These are phyloP conservation scores for Ophiosphaerella herpotricha DNA, from an alignment of 2,329 filamentous ascomycete genomes.

Conservation along the genomic window DNA sequence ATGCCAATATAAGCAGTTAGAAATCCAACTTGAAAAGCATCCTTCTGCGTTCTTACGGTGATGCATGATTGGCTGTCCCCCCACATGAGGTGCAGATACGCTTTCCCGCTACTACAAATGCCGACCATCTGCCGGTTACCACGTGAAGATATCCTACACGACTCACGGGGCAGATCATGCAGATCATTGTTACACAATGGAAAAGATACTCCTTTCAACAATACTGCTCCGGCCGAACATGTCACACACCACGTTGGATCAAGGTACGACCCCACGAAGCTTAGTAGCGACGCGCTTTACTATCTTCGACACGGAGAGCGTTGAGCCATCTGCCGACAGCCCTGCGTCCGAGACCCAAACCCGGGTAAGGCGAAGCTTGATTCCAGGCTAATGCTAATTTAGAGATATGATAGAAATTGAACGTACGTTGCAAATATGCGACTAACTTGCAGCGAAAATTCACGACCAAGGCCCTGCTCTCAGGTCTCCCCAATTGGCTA, in stretches of 20 bases:
- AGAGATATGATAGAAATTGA: conserved; percentile 9
- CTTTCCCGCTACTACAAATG: too few relatives aligned
- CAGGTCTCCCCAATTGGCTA: not conserved
- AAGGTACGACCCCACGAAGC: conserved; percentile 6
- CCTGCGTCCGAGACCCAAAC: conserved; percentile 1
- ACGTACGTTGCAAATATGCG: conserved; percentile 16
- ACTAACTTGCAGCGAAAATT: conserved; percentile 3
- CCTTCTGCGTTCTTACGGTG: not conserved
- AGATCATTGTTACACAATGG: too few relatives aligned
- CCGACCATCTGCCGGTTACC: too few relatives aligned
- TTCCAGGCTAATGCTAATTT: conserved; percentile 10
- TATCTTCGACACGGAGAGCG: not conserved
- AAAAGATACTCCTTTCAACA: too few relatives aligned
- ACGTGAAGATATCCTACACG: too few relatives aligned
- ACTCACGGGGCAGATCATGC: too few relatives aligned
- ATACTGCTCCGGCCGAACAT: too few relatives aligned
- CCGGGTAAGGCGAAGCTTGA: conserved; percentile 13
- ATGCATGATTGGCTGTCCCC: not conserved
- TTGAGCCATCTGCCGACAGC: not conserved
- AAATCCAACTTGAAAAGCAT: too few relatives aligned
- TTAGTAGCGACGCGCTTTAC: conserved; percentile 4
- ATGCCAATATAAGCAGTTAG: too few relatives aligned
- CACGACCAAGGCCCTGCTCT: not conserved
- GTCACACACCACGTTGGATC: conserved; percentile 1
- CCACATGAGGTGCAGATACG: too few relatives aligned